phyloP scores from a whole-genome alignment of 345 rosid genomes.

The Carallia pectinifolia region DNA sequence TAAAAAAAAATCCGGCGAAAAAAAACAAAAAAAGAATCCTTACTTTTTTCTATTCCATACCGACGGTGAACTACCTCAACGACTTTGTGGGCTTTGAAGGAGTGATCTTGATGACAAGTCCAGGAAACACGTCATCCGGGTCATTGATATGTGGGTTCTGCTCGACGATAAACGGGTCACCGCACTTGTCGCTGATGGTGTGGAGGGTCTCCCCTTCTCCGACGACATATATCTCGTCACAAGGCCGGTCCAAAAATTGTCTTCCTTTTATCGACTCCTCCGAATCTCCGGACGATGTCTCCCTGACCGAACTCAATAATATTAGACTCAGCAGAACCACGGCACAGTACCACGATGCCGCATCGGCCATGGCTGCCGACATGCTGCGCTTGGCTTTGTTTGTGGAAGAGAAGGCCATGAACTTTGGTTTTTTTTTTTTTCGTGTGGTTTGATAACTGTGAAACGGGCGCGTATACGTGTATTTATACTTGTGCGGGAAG shows the following conservation, averaged over 20 bases:
- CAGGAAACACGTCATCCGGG: slow-evolving; percentile 42
- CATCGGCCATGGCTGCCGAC: slow-evolving; percentile 17
- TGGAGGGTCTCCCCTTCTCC: slow-evolving; percentile 40
- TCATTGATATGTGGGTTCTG: slow-evolving; percentile 43
- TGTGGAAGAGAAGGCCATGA: background rate
- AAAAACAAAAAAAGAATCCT: too few relatives aligned
- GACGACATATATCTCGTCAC: slow-evolving; percentile 39
- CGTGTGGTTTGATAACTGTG: too few relatives aligned
- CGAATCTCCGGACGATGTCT: background rate
- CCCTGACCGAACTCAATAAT: slow-evolving; percentile 23
- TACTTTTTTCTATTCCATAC: too few relatives aligned
- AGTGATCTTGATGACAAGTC: slow-evolving; percentile 35
- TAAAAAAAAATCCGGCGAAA: too few relatives aligned
- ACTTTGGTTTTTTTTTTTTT: too few relatives aligned
- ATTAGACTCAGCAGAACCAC: slow-evolving; percentile 20
- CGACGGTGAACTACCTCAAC: background rate
- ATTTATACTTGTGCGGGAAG: too few relatives aligned
- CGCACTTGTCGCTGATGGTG: slow-evolving; percentile 41
- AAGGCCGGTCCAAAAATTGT: slow-evolving; percentile 21
- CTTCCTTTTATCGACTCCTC: background rate
- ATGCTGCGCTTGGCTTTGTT: background rate
- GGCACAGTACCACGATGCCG: slow-evolving; percentile 27
- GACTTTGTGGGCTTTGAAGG: slow-evolving; percentile 4
- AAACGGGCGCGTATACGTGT: too few relatives aligned
- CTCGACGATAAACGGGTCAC: slow-evolving; percentile 39